Base-by-base conservation (phyloP, 2,329 filamentous ascomycete species). In the Parastagonospora avenae region DNA sequence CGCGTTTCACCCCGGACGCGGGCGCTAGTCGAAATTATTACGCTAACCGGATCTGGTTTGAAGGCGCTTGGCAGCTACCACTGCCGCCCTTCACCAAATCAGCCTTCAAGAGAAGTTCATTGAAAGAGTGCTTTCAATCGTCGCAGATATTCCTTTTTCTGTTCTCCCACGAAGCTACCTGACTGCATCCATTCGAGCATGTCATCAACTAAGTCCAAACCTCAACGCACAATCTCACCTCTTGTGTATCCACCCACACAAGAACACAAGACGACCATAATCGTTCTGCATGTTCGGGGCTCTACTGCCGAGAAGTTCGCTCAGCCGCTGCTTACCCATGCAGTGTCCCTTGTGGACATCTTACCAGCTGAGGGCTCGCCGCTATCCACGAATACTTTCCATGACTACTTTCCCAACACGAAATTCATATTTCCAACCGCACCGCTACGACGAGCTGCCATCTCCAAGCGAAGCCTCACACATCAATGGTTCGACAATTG, bases 391-490 rank as follows among this genome's bases (percentile, higher is more conserved):
- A 42, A 41, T 11, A 32, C 42, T 10, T 58, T 63, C 44, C 54
- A 39, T 4, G 44, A 48, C 4, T 40, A 61, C 35, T 75, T 81
- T 19, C 74, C 74, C 2, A 54, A 78, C 41, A 74, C 75, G 1
- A 79, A 77, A 50, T 82, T 82, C 48, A 65, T 84, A 35, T 83
- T 83, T 48, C 81, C 81, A 0, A 82, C 80, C 0, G 75, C 81
- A 0, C 72, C 66, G 6, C 75, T 74, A 10, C 72, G 78, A 0
- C 76, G 78, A 8, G 76, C 80, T 0, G 73, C 65, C 1, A 68
- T 73, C 2, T 77, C 80, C 37, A 74, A 78, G 6, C 73, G 76
- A 2, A 67, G 72, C 0, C 66, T 71, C 9, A 74, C 82, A 32
- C 77, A 78, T 8, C 78, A 81, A 59, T 84, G 81, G 80, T 83